These are phyloP conservation scores for Plasmopara viticola DNA, from an alignment of 352 stramenopile genomes.

Conservation along the genomic window DNA sequence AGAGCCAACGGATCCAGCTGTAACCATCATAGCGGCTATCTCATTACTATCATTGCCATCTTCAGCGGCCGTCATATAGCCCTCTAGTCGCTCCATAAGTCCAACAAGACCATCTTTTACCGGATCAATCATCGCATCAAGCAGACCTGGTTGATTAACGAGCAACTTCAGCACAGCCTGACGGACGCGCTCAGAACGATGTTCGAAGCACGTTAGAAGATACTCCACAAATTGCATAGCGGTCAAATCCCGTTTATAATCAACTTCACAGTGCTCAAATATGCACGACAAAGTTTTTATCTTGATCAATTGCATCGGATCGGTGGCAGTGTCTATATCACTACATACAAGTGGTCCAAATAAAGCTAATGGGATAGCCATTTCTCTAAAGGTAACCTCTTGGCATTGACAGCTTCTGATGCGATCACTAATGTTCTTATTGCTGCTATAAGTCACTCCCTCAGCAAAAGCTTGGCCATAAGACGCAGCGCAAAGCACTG, in stretches of 20 bases:
- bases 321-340: conserved; percentile 2
- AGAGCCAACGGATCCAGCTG: conserved; percentile 37
- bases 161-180: conserved; percentile 19
- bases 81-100: conserved; percentile 34
- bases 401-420: conserved; percentile 23
- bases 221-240: conserved; percentile 28
- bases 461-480: conserved; percentile 19
- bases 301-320: conserved; percentile 16
- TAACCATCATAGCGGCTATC: conserved; percentile 22
- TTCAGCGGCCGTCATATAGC: conserved; percentile 27
- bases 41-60: conserved; percentile 18
- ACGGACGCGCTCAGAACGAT: conserved; percentile 10
- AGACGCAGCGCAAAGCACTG: conserved; percentile 31
- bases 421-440: conserved; percentile 5
- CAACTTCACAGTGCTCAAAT: conserved; percentile 38
- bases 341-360: conserved; percentile 25
- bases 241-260: conserved; percentile 17
- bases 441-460: neutral
- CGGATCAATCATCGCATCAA: conserved; percentile 35
- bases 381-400: conserved; percentile 2
- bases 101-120: conserved; percentile 15
- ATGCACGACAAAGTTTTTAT: conserved; percentile 30
- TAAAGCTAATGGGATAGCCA: conserved; percentile 20
- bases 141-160: conserved; percentile 16
- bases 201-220: conserved; percentile 24